A percentile compares a stretch with the other conserved stretches of the same genome.
Evolutionary conservation across 1,284 basidiomycete genomes (phyloP).

Genomic region (Rhodotorula sp.): DNA sequence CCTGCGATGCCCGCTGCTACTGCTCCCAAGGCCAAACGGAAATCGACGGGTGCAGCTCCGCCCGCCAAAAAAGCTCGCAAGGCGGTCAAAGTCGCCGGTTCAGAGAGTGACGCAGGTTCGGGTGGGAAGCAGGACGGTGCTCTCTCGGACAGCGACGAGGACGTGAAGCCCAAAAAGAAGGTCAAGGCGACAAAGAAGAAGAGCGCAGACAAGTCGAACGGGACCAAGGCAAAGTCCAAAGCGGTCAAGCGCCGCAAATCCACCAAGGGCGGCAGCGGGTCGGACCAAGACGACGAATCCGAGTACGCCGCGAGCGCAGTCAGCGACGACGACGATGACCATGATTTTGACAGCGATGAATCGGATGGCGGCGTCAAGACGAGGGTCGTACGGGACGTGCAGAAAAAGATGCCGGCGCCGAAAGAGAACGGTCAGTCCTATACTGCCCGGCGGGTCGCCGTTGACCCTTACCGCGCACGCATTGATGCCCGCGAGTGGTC

Average conservation of each 20-base stretch:
- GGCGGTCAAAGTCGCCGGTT: not conserved
- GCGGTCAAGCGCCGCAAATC: constrained; percentile 17
- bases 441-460: too few relatives aligned
- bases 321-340: constrained; percentile 4
- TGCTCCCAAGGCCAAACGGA: not conserved
- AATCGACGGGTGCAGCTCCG: not conserved
- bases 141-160: not conserved
- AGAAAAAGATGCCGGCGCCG: constrained; percentile 29
- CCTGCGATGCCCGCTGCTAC: not conserved
- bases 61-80: constrained; percentile 5
- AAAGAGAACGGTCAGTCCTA: constrained; percentile 25
- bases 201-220: constrained; percentile 1
- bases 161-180: constrained; percentile 3
- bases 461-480: not conserved
- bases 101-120: not conserved
- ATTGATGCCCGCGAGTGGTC: not conserved
- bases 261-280: not conserved
- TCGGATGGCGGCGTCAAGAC: constrained; percentile 33
- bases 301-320: constrained; percentile 12
- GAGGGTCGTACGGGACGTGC: constrained; percentile 21
- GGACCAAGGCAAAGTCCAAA: not conserved
- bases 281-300: constrained; percentile 9
- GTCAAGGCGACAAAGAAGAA: not conserved
- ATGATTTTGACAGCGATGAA: constrained; percentile 15
- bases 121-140: not conserved